Evolutionary conservation across 148 eudicot genomes (phyloP).

Genomic region (Simmondsia chinensis): DNA sequence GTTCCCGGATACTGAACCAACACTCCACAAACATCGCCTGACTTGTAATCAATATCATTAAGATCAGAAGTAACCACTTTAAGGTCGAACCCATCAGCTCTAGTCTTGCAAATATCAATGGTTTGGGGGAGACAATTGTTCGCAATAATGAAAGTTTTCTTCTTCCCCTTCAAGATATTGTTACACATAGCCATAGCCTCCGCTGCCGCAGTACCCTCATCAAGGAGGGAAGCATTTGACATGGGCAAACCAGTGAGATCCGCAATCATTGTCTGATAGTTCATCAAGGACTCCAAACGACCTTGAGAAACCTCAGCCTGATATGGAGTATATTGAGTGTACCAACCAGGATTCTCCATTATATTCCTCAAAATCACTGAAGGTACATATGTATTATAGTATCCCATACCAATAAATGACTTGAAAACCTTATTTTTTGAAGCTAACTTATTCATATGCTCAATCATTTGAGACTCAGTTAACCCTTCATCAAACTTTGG

Average conservation of each 20-base stretch:
- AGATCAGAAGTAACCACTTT: constrained; percentile 55
- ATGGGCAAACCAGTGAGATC: constrained; percentile 89
- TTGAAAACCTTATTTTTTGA: constrained; percentile 71
- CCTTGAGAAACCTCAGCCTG: constrained; percentile 98
- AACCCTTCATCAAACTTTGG: constrained; percentile 68
- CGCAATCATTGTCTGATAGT: constrained; percentile 77
- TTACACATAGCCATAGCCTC: constrained; percentile 99
- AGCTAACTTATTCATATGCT: constrained; percentile 72
- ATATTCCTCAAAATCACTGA: constrained; percentile 89
- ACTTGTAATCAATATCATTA: constrained; percentile 62
- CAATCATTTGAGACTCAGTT: constrained; percentile 83
- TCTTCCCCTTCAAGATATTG: constrained; percentile 77
- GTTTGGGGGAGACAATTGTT: constrained; percentile 92
- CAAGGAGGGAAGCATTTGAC: constrained; percentile 89
- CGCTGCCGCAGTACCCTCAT: constrained; percentile 94
- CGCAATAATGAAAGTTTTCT: constrained; percentile 75
- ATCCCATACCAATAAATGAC: constrained; percentile 94
- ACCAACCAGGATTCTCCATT: constrained; percentile 96
- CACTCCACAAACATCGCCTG: constrained; percentile 88
- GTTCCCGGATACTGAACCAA: constrained; percentile 96
- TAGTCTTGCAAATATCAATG: constrained; percentile 71
- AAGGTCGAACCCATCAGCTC: constrained; percentile 81
- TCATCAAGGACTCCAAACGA: constrained; percentile 70
- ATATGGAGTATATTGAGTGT: constrained; percentile 92
- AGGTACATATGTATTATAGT: constrained; percentile 76